These are phyloP conservation scores for Rhizopogon sp. DNA, from an alignment of 768 basidiomycete genomes.

Conservation along the genomic window DNA sequence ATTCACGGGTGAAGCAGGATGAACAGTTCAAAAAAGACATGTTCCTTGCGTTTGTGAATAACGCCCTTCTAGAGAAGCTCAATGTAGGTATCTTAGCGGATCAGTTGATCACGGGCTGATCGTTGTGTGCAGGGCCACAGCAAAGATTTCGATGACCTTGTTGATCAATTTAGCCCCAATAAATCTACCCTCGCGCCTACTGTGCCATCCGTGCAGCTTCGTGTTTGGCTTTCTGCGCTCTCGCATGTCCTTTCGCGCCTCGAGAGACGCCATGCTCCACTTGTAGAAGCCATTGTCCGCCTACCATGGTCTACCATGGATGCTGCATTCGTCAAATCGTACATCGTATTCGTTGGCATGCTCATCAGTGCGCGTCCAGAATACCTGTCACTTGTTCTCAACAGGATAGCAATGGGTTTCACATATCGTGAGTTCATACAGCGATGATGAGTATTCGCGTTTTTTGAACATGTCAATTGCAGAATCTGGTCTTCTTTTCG, in stretches of 20 bases:
- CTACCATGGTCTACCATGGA: slow-evolving; percentile 96
- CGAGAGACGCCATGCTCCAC: slow-evolving; percentile 69
- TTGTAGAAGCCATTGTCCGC: slow-evolving; percentile 82
- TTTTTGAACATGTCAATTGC: slow-evolving; percentile 5
- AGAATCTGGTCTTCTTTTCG: slow-evolving; percentile 72
- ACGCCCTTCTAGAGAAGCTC: slow-evolving; percentile 70
- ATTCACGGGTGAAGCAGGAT: slow-evolving; percentile 72
- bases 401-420: slow-evolving; percentile 79
- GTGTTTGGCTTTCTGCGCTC: slow-evolving; percentile 80
- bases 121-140: slow-evolving; percentile 50
- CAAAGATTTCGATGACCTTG: slow-evolving; percentile 82
- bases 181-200: slow-evolving; percentile 27
- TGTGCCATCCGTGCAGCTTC: slow-evolving; percentile 48
- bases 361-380: slow-evolving; percentile 89
- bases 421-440: slow-evolving; percentile 69
- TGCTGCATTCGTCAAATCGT: slow-evolving; percentile 76
- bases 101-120: slow-evolving; percentile 10
- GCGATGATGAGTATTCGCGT: neutral
- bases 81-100: slow-evolving; percentile 41
- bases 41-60: slow-evolving; percentile 78
- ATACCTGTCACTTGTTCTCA: slow-evolving; percentile 81
- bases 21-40: slow-evolving; percentile 76
- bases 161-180: slow-evolving; percentile 74
- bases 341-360: slow-evolving; percentile 86
- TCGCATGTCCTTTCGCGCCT: slow-evolving; percentile 91